phyloP scores from a whole-genome alignment of 768 basidiomycete species.

The Pleurotus pulmonarius region DNA sequence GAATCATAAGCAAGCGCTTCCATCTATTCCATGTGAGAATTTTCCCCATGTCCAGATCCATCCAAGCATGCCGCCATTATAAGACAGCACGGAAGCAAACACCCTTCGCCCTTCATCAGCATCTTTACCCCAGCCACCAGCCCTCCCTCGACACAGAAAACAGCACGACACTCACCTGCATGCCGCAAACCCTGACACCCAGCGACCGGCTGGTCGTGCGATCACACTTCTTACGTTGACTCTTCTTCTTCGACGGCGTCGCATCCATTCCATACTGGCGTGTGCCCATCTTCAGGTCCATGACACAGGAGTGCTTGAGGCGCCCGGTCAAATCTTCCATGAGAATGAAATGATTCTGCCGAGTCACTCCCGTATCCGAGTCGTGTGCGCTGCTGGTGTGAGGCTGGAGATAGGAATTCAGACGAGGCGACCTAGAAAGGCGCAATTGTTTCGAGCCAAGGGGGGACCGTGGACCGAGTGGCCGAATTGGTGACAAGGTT shows the following conservation, averaged over 20 bases:
- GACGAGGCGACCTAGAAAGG: not conserved
- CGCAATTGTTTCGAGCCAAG: not conserved
- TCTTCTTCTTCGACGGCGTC: slow-evolving; percentile 88
- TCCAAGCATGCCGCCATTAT: slow-evolving; percentile 1
- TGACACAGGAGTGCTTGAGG: slow-evolving; percentile 87
- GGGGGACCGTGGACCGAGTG: slow-evolving; percentile 4
- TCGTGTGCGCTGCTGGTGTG: not conserved
- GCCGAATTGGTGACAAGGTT: not conserved
- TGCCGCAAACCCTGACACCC: slow-evolving; percentile 94
- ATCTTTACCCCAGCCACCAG: not conserved
- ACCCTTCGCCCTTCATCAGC: not conserved
- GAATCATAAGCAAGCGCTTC: slow-evolving; percentile 7
- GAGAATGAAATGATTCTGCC: slow-evolving; percentile 96
- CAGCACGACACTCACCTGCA: slow-evolving; percentile 76
- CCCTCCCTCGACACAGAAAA: not conserved
- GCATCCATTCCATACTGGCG: slow-evolving; percentile 98
- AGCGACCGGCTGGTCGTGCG: slow-evolving; percentile 88
- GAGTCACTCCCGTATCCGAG: slow-evolving; percentile 50
- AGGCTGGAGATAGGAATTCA: not conserved
- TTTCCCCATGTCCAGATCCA: slow-evolving; percentile 3
- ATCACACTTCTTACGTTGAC: slow-evolving; percentile 98
- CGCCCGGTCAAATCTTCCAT: slow-evolving; percentile 98
- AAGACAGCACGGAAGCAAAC: not conserved
- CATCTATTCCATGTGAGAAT: slow-evolving; percentile 3
- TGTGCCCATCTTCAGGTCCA: slow-evolving; percentile 99